Conservation (phyloP, 495 filamentous ascomycete species). For the Penicillium lagena region DNA sequence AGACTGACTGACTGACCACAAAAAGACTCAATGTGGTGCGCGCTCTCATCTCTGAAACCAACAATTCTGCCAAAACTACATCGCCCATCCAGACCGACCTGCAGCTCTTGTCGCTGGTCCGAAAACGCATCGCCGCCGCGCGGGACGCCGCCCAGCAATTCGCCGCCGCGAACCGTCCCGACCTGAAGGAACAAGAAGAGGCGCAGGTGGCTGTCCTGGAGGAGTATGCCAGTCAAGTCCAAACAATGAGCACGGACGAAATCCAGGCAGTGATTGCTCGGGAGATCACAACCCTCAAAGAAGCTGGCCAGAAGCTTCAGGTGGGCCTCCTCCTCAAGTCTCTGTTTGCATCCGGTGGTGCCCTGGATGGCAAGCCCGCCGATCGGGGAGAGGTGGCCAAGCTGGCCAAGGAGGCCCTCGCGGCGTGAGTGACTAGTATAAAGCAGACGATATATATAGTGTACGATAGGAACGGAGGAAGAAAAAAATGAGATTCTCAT, state of each 20-base stretch:
- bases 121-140: conserved; percentile 43
- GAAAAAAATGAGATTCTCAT: neutral
- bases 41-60: conserved; percentile 54
- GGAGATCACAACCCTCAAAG: conserved; percentile 37
- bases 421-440: conserved; percentile 2
- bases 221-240: conserved; percentile 49
- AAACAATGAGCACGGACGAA: conserved; percentile 44
- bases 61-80: conserved; percentile 54
- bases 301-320: conserved; percentile 33
- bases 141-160: conserved; percentile 49
- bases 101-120: conserved; percentile 52
- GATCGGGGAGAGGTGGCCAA: conserved; percentile 42
- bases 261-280: conserved; percentile 37
- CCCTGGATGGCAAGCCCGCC: conserved; percentile 47
- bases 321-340: conserved; percentile 42
- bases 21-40: conserved; percentile 52
- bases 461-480: neutral
- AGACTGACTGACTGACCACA: neutral
- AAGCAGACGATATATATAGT: conserved; percentile 14
- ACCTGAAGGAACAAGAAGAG: conserved; percentile 54
- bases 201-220: conserved; percentile 48
- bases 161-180: conserved; percentile 39
- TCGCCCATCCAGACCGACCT: conserved; percentile 52
- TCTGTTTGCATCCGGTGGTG: conserved; percentile 39
- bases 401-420: conserved; percentile 37